Percentiles rank a stretch among this genome's conserved stretches.
phyloP scores from a whole-genome alignment of 306 rosid genomes.

The Calophaca sinica region DNA sequence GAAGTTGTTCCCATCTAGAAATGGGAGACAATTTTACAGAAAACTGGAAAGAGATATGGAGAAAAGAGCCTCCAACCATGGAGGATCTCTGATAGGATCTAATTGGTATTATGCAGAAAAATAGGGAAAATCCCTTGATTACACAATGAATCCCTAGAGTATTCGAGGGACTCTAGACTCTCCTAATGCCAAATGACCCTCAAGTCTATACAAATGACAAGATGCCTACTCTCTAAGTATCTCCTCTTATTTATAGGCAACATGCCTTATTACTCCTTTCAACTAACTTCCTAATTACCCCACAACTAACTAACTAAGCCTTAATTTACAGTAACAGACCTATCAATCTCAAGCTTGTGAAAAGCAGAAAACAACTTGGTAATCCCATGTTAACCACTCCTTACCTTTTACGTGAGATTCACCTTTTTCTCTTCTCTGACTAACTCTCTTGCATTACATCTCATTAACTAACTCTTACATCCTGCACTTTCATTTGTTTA shows the following conservation, averaged over 20 bases:
- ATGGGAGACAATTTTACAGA: slow-evolving; percentile 10
- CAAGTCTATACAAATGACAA: too few relatives aligned
- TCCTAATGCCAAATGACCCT: too few relatives aligned
- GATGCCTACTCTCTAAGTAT: too few relatives aligned
- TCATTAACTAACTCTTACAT: not conserved
- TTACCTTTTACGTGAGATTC: not conserved
- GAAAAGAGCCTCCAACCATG: not conserved
- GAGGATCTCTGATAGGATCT: not conserved
- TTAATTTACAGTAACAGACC: too few relatives aligned
- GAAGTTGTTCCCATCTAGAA: slow-evolving; percentile 19
- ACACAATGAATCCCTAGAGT: too few relatives aligned
- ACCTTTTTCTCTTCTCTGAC: not conserved
- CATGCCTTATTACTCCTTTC: too few relatives aligned
- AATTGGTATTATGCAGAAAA: too few relatives aligned
- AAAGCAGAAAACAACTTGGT: not conserved
- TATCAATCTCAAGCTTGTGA: not conserved
- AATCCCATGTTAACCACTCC: not conserved
- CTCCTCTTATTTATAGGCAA: too few relatives aligned
- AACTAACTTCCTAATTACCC: too few relatives aligned
- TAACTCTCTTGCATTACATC: not conserved
- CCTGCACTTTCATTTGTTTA: slow-evolving; percentile 7
- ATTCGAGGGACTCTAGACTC: too few relatives aligned
- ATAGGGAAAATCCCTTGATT: too few relatives aligned
- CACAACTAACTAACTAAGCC: too few relatives aligned
- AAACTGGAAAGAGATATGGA: slow-evolving; percentile 9